Conservation (phyloP, 2,329 filamentous ascomycete genomes). For the Aspergillus vadensis region DNA sequence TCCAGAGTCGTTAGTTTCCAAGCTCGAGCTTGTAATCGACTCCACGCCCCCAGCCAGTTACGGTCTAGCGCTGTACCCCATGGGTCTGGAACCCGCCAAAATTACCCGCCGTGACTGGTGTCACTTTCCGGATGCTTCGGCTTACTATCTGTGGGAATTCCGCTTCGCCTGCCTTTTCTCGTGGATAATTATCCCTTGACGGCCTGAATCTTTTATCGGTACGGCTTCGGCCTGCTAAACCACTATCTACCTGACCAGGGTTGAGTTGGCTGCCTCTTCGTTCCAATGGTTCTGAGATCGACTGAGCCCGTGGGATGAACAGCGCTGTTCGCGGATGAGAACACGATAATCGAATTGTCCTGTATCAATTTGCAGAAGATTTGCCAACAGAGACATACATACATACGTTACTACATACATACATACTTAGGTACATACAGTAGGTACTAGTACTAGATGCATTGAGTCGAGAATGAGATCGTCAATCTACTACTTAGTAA, state of each 20-base stretch:
- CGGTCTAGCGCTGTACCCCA: background rate
- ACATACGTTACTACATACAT: background rate
- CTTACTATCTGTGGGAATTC: conserved; percentile 36
- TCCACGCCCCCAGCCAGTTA: background rate
- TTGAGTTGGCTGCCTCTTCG: background rate
- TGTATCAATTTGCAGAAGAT: background rate
- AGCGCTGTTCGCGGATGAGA: background rate
- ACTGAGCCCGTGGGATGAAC: background rate
- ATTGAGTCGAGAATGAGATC: background rate
- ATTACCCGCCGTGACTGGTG: conserved; percentile 4
- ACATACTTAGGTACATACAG: background rate
- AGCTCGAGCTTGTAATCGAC: background rate
- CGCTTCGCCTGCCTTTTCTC: conserved; percentile 9
- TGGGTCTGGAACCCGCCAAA: conserved; percentile 22
- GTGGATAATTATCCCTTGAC: background rate
- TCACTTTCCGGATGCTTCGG: conserved; percentile 25
- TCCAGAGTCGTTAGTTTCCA: no score
- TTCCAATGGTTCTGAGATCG: background rate
- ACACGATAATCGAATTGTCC: background rate
- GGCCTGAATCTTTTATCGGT: background rate
- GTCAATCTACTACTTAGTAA: background rate
- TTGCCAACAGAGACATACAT: conserved; percentile 1
- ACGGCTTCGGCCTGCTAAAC: background rate
- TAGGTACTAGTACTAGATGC: background rate
- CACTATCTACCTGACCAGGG: background rate